Evolutionary conservation across 257 asterid species (phyloP).

Genomic region (Solanum virginianum): DNA sequence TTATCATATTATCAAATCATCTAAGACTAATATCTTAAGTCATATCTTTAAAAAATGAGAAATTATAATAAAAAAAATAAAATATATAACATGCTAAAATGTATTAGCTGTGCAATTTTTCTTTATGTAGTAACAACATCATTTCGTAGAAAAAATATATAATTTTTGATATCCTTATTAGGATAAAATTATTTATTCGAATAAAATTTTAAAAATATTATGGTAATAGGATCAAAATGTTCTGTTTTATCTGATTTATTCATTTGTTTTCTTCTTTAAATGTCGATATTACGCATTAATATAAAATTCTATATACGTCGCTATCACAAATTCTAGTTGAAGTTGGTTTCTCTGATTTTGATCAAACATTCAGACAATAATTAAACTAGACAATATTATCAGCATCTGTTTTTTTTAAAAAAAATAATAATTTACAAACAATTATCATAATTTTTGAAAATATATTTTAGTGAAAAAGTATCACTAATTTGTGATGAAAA

Average conservation of each 20-base stretch:
- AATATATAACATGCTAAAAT: neutral
- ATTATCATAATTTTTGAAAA: neutral
- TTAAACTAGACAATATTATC: neutral
- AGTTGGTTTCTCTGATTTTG: neutral
- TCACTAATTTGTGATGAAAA: neutral
- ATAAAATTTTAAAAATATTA: too few species aligned
- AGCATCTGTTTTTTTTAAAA: too few species aligned
- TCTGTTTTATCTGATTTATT: too few species aligned
- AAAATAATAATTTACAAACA: too few species aligned
- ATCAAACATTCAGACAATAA: neutral
- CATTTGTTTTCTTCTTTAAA: neutral
- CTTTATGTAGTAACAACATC: neutral
- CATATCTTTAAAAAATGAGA: neutral
- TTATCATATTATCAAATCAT: neutral
- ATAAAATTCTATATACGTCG: neutral
- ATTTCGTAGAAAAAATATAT: neutral
- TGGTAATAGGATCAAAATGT: too few species aligned
- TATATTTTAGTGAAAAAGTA: neutral
- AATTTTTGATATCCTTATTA: too few species aligned
- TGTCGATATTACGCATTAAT: too few species aligned
- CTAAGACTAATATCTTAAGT: neutral
- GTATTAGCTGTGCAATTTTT: too few species aligned
- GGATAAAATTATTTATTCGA: too few species aligned
- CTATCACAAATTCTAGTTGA: neutral
- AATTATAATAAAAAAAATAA: too few species aligned